These are phyloP conservation scores for Triangularia verruculosa DNA, from an alignment of 2,329 filamentous ascomycete species.

Conservation along the genomic window DNA sequence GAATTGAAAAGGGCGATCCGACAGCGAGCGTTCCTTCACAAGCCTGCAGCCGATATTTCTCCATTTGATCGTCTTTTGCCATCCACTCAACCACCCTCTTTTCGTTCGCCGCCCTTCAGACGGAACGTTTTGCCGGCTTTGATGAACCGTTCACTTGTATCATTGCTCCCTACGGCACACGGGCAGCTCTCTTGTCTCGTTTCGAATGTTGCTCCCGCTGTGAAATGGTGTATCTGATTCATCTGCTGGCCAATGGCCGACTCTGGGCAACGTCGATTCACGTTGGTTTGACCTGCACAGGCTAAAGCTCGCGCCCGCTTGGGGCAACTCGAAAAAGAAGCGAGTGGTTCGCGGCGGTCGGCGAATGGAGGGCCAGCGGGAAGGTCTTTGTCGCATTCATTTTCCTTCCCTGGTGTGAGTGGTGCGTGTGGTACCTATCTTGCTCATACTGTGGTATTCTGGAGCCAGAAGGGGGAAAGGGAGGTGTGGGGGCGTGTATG, in stretches of 20 bases:
- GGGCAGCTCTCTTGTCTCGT: background rate
- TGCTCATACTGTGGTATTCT: background rate
- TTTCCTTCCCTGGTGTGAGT: background rate
- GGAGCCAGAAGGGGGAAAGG: background rate
- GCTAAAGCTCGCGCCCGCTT: slow-evolving; percentile 1
- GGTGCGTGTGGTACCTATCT: background rate
- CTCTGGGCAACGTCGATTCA: background rate
- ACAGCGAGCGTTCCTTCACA: background rate
- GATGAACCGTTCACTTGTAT: background rate
- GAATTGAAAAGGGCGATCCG: background rate
- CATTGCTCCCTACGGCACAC: background rate
- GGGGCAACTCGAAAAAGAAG: background rate
- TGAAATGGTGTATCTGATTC: background rate
- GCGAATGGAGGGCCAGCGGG: background rate
- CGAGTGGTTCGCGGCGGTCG: background rate
- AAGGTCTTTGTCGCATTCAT: background rate
- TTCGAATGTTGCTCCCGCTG: background rate
- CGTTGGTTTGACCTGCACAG: background rate
- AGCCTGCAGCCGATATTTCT: background rate
- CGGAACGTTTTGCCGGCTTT: background rate
- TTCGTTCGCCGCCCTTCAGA: background rate
- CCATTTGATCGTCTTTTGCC: background rate
- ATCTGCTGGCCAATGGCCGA: background rate
- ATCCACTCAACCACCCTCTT: background rate
- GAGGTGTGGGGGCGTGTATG: background rate